These are phyloP conservation scores for Geosmithia morbida DNA, from an alignment of 2,329 filamentous ascomycete genomes.

Conservation along the genomic window DNA sequence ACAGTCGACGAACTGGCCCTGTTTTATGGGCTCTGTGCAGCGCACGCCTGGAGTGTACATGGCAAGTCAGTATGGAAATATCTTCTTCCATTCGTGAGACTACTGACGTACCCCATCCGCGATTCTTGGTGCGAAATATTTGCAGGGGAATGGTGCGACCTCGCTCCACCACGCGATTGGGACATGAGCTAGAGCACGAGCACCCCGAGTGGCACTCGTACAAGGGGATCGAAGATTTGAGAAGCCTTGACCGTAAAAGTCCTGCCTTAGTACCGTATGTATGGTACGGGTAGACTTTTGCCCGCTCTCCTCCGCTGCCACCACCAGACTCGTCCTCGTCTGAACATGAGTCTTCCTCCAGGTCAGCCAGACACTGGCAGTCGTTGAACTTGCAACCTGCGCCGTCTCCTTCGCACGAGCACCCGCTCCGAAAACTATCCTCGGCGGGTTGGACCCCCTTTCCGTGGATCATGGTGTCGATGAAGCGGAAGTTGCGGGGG, in stretches of 20 bases:
- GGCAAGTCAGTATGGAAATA: background rate
- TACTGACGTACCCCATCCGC: constrained; percentile 54
- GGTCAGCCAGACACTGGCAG: constrained; percentile 57
- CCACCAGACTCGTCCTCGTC: constrained; percentile 28
- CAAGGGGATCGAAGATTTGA: constrained; percentile 45
- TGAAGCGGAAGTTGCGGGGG: constrained; percentile 54
- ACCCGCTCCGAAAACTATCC: constrained; percentile 52
- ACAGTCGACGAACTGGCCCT: constrained; percentile 66
- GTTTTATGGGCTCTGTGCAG: constrained; percentile 46
- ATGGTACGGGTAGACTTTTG: constrained; percentile 49
- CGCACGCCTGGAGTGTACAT: constrained; percentile 36
- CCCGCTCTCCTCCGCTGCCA: constrained; percentile 22
- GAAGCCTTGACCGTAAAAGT: constrained; percentile 33
- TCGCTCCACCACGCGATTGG: constrained; percentile 63
- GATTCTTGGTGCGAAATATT: constrained; percentile 58
- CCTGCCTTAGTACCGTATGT: constrained; percentile 35
- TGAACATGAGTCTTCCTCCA: constrained; percentile 37
- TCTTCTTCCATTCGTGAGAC: background rate
- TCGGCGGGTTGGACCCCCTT: constrained; percentile 45
- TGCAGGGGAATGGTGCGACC: constrained; percentile 57
- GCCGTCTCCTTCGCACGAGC: constrained; percentile 44
- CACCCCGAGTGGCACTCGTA: constrained; percentile 72
- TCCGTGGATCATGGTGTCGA: constrained; percentile 44
- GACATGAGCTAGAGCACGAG: constrained; percentile 47
- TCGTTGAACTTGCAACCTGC: constrained; percentile 51